Base-by-base conservation (phyloP, 371 early-diverging fungal genomes). In the Mucor circinelloides region DNA sequence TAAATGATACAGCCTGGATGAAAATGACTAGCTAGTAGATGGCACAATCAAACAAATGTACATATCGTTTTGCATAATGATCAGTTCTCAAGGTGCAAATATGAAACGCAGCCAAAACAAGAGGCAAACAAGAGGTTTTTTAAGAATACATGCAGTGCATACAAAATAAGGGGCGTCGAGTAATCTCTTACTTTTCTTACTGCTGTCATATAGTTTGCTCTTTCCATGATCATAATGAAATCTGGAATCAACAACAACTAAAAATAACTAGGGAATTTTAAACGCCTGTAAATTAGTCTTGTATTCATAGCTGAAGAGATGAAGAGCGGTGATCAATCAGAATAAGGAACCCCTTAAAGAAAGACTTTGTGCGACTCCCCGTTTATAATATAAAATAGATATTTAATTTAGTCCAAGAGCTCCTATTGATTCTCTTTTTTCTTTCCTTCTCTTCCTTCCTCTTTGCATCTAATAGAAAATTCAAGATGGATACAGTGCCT, bases 361-460 rank as follows among this genome's bases (percentile, higher is more conserved):
- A 50, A 50, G 25, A 21, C 50, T 50, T 50, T 50, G 50, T 50
- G 25, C 50, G 21, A 50, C 50, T 50, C 50, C 50, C 50, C 50
- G 50, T 50, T 50, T 50, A 50, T 50, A 25, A 25, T 8, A 48
- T 48, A 48, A 48, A 48, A 48, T 48, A 21, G 3, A 23, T 10
- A 50, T 50, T 50, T 50, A 50, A 50, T 50, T 50, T 50, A 21
- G 50, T 50, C 25, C 50, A 50, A 50, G 42, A 27, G 25, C 38
- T 63, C 50, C 38, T 55, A 54, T 54, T 21, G 27, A 38, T 63
- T 30, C 28, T 56, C 40, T 56, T 40, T 64, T 3, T 48, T 62
- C 44, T 54, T 30, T 52, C 36, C 25, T 15, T 46, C 6, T 31
- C 7, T 27, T 17, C 3, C 12, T 30, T 17, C 19, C 15, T 9